A percentile compares a stretch with the other conserved stretches of the same genome.
Conservation (phyloP, 1,284 basidiomycete genomes). For the Malassezia caprae region DNA sequence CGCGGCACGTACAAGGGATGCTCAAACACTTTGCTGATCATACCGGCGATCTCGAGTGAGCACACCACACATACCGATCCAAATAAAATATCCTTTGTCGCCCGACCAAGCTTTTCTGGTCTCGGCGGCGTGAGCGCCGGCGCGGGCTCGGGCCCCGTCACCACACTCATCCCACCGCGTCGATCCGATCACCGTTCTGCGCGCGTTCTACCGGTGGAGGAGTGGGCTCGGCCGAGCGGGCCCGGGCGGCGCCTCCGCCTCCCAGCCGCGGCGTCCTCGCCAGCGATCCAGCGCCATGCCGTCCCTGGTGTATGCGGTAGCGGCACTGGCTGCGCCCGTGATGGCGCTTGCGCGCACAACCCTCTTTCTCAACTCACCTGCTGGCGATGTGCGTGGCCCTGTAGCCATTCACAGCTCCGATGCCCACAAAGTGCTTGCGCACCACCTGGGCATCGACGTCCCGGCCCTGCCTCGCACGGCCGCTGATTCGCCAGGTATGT, state of each 20-base stretch:
- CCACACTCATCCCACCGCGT: not conserved
- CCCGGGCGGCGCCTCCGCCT: not conserved
- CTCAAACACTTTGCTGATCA: constrained; percentile 44
- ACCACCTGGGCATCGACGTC: constrained; percentile 8
- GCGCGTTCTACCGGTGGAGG: not conserved
- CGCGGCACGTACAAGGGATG: constrained; percentile 33
- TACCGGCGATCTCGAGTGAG: constrained; percentile 26
- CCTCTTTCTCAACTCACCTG: not conserved
- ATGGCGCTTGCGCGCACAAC: constrained; percentile 6
- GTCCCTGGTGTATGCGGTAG: constrained; percentile 8
- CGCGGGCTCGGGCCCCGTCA: not conserved
- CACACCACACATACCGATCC: constrained; percentile 22
- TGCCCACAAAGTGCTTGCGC: constrained; percentile 9
- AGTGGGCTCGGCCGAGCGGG: constrained; percentile 5
- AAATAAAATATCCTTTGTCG: constrained; percentile 40
- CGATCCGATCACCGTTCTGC: not conserved
- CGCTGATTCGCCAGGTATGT: not conserved
- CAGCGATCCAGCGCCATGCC: constrained; percentile 2
- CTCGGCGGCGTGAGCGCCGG: not conserved
- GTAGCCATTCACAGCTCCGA: constrained; percentile 2
- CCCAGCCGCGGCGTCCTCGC: not conserved
- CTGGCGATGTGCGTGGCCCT: not conserved
- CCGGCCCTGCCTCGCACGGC: not conserved
- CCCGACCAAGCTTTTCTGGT: constrained; percentile 27
- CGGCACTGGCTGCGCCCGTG: constrained; percentile 1